Conservation (phyloP, 2,329 filamentous ascomycete genomes). For the Penicillium sp. region DNA sequence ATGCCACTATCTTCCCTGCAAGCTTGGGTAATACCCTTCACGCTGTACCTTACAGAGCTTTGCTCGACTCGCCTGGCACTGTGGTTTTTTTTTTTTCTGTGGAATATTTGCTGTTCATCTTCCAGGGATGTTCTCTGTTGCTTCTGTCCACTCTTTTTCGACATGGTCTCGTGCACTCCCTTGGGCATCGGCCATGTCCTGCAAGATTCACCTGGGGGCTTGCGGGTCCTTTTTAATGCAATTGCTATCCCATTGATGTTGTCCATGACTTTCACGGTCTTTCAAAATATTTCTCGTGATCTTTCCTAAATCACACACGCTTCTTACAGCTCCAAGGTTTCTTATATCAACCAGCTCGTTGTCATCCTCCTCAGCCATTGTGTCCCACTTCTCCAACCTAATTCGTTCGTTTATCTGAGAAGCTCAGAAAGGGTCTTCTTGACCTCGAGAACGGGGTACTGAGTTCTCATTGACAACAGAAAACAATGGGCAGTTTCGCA, state of each 20-base stretch:
- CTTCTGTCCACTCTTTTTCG: conserved; percentile 23
- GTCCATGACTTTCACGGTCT: conserved; percentile 4
- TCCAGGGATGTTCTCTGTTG: conserved; percentile 27
- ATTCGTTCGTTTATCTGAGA: background rate
- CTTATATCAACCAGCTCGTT: background rate
- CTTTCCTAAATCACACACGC: background rate
- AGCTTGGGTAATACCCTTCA: conserved; percentile 17
- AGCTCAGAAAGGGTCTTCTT: background rate
- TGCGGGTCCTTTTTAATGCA: conserved; percentile 23
- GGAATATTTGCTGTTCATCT: conserved; percentile 24
- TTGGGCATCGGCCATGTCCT: conserved; percentile 25
- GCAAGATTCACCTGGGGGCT: conserved; percentile 15
- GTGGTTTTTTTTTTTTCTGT: conserved; percentile 26
- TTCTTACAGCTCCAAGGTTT: background rate
- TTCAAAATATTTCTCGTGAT: background rate
- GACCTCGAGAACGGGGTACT: background rate
- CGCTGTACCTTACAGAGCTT: conserved; percentile 26
- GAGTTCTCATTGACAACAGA: conserved; percentile 2
- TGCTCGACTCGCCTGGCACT: conserved; percentile 18
- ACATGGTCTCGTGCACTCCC: conserved; percentile 30
- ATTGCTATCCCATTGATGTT: conserved; percentile 20
- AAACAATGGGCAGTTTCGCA: conserved; percentile 41
- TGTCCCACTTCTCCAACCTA: background rate
- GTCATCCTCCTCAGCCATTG: background rate
- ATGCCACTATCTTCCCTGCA: conserved; percentile 18